A percentile compares a stretch with the other conserved stretches of the same genome.
Evolutionary conservation across 306 rosid genomes (phyloP).

Genomic region (Myrica gale): DNA sequence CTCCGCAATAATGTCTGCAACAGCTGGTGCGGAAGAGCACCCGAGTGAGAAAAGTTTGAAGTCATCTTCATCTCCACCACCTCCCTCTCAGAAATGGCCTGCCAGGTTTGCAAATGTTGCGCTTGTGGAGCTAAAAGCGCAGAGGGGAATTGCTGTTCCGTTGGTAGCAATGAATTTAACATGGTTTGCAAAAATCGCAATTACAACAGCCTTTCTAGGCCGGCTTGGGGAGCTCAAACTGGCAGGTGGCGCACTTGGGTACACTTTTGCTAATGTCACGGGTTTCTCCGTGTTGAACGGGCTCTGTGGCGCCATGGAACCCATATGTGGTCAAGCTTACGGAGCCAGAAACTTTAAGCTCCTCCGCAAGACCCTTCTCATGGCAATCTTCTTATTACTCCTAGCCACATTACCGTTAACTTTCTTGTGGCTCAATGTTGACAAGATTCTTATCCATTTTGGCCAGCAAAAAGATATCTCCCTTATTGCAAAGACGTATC

Average conservation of each 20-base stretch:
- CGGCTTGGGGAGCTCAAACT: conserved; percentile 66
- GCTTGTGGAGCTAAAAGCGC: conserved; percentile 58
- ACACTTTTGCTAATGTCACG: conserved; percentile 89
- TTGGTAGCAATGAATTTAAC: conserved; percentile 73
- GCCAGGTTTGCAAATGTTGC: conserved; percentile 16
- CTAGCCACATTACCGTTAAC: conserved; percentile 58
- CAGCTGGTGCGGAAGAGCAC: conserved; percentile 36
- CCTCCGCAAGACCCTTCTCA: conserved; percentile 82
- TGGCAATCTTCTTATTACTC: conserved; percentile 54
- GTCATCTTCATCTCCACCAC: conserved; percentile 19
- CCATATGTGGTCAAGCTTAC: conserved; percentile 91
- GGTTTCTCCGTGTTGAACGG: conserved; percentile 88
- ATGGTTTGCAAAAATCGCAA: conserved; percentile 71
- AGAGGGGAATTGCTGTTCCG: conserved; percentile 59
- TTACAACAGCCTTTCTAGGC: conserved; percentile 84
- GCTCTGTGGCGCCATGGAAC: conserved; percentile 80
- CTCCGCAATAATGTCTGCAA: conserved; percentile 39
- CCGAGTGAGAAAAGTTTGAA: conserved; percentile 20
- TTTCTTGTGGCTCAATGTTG: conserved; percentile 81
- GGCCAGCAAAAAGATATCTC: conserved; percentile 77
- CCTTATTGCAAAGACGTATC: conserved; percentile 44
- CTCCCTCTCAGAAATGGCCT: conserved; percentile 30
- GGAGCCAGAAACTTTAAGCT: conserved; percentile 74
- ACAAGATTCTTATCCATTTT: conserved; percentile 56
- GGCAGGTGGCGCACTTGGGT: conserved; percentile 78